These are phyloP conservation scores for Sporormia fimetaria DNA, from an alignment of 495 filamentous ascomycete genomes.

Conservation along the genomic window DNA sequence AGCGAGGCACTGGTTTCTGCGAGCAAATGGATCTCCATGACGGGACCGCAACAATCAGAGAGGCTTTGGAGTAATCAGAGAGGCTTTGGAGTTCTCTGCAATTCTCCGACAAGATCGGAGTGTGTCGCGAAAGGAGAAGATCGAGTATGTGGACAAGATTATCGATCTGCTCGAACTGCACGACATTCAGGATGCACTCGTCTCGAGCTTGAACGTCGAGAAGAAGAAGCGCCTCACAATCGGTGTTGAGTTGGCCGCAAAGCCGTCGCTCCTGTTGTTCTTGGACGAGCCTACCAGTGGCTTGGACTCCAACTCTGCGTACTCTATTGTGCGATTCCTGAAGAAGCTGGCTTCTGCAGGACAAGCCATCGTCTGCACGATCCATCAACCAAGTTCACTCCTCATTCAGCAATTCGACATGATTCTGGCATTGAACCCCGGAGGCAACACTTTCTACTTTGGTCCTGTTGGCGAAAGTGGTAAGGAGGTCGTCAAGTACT, in stretches of 20 bases:
- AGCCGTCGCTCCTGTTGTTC: conserved; percentile 70
- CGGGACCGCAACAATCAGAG: conserved; percentile 50
- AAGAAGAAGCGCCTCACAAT: conserved; percentile 72
- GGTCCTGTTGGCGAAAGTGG: conserved; percentile 59
- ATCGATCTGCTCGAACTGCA: conserved; percentile 34
- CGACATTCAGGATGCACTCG: conserved; percentile 34
- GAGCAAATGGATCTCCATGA: conserved; percentile 83
- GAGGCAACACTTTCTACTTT: conserved; percentile 65
- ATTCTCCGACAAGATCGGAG: conserved; percentile 48
- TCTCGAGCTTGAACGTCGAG: conserved; percentile 50
- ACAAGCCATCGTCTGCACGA: conserved; percentile 69
- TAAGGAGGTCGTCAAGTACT: conserved; percentile 52
- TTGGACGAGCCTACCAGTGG: conserved; percentile 49
- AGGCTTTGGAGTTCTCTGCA: conserved; percentile 58
- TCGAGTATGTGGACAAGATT: conserved; percentile 36
- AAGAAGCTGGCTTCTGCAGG: conserved; percentile 69
- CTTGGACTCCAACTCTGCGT: conserved; percentile 75
- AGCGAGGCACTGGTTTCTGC: conserved; percentile 72
- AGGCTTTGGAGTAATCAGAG: conserved; percentile 58
- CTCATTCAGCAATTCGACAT: conserved; percentile 68
- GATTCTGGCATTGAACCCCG: conserved; percentile 58
- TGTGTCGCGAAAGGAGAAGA: conserved; percentile 36
- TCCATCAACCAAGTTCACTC: conserved; percentile 64
- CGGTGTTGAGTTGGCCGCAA: conserved; percentile 82
- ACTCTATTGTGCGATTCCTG: conserved; percentile 71